phyloP scores from a whole-genome alignment of 805 yeast genomes.

The Kregervanrija delftensis region DNA sequence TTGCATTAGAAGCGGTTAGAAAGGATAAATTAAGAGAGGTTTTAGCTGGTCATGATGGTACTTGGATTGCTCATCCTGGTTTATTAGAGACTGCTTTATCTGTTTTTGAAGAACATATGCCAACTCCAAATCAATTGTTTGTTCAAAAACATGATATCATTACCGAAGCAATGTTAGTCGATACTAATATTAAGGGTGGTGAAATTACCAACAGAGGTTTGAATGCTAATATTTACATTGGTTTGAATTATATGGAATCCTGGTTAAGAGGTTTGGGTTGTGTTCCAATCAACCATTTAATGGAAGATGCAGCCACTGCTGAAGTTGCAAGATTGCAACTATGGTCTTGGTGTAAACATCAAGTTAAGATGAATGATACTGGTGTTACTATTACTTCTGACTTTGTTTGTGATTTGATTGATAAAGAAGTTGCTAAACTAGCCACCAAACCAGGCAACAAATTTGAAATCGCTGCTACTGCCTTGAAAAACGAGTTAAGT shows the following conservation, averaged over 20 bases:
- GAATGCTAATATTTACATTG: slow-evolving; percentile 65
- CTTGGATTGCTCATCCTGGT: slow-evolving; percentile 89
- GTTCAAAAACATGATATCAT: slow-evolving; percentile 38
- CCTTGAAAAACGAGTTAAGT: slow-evolving; percentile 65
- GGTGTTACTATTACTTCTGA: slow-evolving; percentile 54
- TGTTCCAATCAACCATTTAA: slow-evolving; percentile 76
- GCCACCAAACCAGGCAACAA: slow-evolving; percentile 54
- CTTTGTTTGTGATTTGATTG: slow-evolving; percentile 48
- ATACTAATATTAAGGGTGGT: slow-evolving; percentile 57
- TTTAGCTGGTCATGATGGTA: slow-evolving; percentile 76
- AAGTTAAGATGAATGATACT: slow-evolving; percentile 50
- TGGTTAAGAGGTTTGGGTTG: slow-evolving; percentile 83
- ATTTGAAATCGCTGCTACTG: slow-evolving; percentile 60
- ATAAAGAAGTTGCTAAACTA: slow-evolving; percentile 54
- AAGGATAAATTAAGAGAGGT: slow-evolving; percentile 75
- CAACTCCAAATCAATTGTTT: slow-evolving; percentile 71
- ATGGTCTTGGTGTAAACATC: slow-evolving; percentile 79
- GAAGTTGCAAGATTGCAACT: slow-evolving; percentile 80
- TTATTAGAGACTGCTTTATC: slow-evolving; percentile 65
- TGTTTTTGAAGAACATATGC: slow-evolving; percentile 71
- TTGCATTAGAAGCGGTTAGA: slow-evolving; percentile 66
- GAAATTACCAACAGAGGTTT: slow-evolving; percentile 66
- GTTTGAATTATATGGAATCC: slow-evolving; percentile 75
- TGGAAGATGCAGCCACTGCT: slow-evolving; percentile 91
- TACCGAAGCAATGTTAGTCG: slow-evolving; percentile 51